phyloP scores from a whole-genome alignment of 1,284 basidiomycete genomes.

The Ceratobasidium sp. region DNA sequence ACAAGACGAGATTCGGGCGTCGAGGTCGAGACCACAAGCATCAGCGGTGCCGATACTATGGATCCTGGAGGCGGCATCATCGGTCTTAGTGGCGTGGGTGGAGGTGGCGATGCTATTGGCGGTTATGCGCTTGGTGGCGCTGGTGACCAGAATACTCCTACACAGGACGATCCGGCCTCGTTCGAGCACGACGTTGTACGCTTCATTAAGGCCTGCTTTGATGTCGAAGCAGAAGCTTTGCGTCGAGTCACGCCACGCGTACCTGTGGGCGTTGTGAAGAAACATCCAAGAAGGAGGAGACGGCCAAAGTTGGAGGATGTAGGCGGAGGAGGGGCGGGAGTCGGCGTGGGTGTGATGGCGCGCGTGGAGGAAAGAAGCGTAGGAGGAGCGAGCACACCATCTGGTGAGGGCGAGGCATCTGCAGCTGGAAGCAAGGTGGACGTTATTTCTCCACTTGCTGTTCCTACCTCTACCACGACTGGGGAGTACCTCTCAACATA shows the following conservation, averaged over 20 bases:
- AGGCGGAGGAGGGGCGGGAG: neutral
- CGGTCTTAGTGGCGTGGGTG: no score
- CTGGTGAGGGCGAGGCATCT: neutral
- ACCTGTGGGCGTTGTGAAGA: conserved; percentile 3
- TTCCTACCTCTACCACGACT: neutral
- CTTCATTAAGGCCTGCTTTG: conserved; percentile 70
- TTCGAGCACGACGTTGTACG: conserved; percentile 4
- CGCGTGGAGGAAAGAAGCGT: no score
- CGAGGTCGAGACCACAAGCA: no score
- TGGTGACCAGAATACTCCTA: no score
- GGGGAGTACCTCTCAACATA: neutral
- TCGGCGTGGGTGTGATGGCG: neutral
- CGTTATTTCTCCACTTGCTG: neutral
- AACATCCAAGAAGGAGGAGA: conserved; percentile 22
- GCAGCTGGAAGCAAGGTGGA: neutral
- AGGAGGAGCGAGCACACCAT: neutral
- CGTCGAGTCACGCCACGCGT: conserved; percentile 59
- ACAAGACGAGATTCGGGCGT: neutral
- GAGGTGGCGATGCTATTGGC: no score
- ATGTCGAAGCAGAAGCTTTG: conserved; percentile 76
- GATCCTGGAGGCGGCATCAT: no score
- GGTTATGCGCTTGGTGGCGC: no score
- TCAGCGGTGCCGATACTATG: no score
- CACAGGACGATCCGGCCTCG: neutral
- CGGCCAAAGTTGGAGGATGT: conserved; percentile 22